Percentiles rank a stretch among this genome's conserved stretches.
Conservation (phyloP, 768 basidiomycete species). For the Hemileccinum impolitum region DNA sequence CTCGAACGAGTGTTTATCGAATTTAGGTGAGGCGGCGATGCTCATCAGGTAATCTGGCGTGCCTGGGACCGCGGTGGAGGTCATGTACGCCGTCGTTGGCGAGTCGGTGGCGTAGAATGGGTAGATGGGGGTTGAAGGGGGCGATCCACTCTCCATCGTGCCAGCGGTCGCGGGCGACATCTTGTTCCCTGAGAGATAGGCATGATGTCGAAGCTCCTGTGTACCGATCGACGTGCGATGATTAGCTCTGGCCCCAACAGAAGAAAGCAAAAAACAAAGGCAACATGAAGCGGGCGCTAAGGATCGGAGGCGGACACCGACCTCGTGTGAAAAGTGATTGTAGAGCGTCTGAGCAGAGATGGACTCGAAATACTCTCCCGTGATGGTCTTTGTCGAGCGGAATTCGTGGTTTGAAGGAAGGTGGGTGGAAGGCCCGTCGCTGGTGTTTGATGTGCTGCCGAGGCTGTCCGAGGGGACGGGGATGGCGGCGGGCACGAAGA, state of each 20-base stretch:
- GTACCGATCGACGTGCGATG: conserved; percentile 10
- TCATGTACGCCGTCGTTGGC: conserved; percentile 20
- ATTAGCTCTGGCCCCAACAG: conserved; percentile 7
- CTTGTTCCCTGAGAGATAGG: conserved; percentile 39
- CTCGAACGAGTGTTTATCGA: conserved; percentile 48
- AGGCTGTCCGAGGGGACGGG: conserved; percentile 7
- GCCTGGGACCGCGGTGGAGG: conserved; percentile 6
- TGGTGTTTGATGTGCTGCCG: not conserved
- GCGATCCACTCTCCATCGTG: not conserved
- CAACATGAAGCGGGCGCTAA: not conserved
- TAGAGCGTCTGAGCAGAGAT: conserved; percentile 39
- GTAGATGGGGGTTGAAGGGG: not conserved
- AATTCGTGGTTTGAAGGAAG: conserved; percentile 26
- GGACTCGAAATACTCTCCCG: conserved; percentile 32
- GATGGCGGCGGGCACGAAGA: conserved; percentile 45
- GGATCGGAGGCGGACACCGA: conserved; percentile 11
- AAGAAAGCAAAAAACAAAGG: no score
- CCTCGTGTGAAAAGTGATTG: conserved; percentile 40
- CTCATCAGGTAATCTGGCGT: conserved; percentile 34
- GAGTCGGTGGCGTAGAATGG: conserved; percentile 28
- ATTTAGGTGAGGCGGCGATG: conserved; percentile 37
- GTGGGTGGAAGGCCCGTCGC: conserved; percentile 6
- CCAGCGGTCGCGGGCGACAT: conserved; percentile 1
- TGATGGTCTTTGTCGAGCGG: conserved; percentile 19
- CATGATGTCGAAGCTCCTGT: conserved; percentile 44